Percentiles rank a stretch among this genome's conserved stretches.
Conservation (phyloP, 352 stramenopile genomes). For the Aphanomyces stellatus region DNA sequence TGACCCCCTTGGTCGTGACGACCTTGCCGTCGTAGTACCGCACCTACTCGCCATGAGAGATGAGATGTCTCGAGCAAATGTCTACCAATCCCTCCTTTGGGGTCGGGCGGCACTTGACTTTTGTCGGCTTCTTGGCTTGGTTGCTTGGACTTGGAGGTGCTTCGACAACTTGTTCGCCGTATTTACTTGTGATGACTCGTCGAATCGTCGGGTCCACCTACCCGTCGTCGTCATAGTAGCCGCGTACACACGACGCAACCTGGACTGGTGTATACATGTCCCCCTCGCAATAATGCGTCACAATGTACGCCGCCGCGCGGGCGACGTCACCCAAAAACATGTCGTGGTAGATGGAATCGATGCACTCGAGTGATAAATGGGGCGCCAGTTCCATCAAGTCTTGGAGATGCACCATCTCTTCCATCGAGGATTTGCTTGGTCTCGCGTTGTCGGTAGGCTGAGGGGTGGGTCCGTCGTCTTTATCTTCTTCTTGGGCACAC, state of each 20-base stretch:
- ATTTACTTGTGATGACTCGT: not conserved
- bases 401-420: not conserved
- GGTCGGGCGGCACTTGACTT: not conserved
- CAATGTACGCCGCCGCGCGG: constrained; percentile 2
- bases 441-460: not conserved
- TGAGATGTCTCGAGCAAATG: no score
- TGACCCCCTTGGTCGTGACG: not conserved
- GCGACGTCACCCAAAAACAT: not conserved
- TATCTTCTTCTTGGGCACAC: not conserved
- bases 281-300: not conserved
- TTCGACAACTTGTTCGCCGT: not conserved
- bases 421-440: not conserved
- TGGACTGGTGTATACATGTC: not conserved
- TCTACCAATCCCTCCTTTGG: no score
- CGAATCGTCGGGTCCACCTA: not conserved
- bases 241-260: no score
- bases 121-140: not conserved
- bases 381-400: not conserved
- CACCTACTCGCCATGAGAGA: no score
- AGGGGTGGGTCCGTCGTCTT: not conserved
- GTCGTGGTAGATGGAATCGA: not conserved
- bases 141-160: not conserved
- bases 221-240: not conserved
- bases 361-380: not conserved
- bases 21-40: constrained; percentile 4